These are phyloP conservation scores for Hysterium pulicare DNA, from an alignment of 2,329 filamentous ascomycete species.

Conservation along the genomic window DNA sequence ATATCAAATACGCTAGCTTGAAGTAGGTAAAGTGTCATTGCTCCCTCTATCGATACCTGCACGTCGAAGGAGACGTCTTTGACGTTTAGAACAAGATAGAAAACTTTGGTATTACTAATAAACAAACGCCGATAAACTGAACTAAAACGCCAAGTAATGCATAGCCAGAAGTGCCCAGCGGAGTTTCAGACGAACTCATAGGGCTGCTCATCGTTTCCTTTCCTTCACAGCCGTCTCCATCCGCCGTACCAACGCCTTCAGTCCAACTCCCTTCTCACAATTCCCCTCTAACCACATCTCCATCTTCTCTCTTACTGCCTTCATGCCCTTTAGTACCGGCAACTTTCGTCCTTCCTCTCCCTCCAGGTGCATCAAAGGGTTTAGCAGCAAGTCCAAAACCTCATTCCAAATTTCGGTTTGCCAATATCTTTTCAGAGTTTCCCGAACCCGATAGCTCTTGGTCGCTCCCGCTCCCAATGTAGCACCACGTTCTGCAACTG, in stretches of 20 bases:
- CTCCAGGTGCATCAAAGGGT: slow-evolving; percentile 67
- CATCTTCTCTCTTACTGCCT: slow-evolving; percentile 69
- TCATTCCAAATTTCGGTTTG: slow-evolving; percentile 86
- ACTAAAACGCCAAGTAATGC: slow-evolving; percentile 3
- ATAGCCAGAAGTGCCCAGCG: not conserved
- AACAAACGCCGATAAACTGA: not conserved
- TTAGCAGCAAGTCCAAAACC: slow-evolving; percentile 81
- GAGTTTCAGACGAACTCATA: no score
- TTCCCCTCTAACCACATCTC: slow-evolving; percentile 77
- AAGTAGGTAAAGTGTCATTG: no score
- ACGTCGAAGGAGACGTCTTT: no score
- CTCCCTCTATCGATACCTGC: no score
- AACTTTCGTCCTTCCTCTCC: slow-evolving; percentile 64
- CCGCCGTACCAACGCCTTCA: slow-evolving; percentile 55
- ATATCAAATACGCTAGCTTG: no score
- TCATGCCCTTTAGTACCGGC: slow-evolving; percentile 72
- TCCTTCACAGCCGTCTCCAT: slow-evolving; percentile 68
- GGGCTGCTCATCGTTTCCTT: slow-evolving; percentile 38
- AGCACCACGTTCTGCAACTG: slow-evolving; percentile 49
- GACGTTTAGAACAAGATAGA: no score
- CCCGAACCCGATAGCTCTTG: slow-evolving; percentile 74
- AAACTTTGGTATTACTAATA: no score
- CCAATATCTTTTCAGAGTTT: slow-evolving; percentile 92
- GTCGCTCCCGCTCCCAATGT: slow-evolving; percentile 55
- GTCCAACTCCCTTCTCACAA: slow-evolving; percentile 70